These are phyloP conservation scores for Solanum sejunctum DNA, from an alignment of 257 asterid species.

Conservation along the genomic window DNA sequence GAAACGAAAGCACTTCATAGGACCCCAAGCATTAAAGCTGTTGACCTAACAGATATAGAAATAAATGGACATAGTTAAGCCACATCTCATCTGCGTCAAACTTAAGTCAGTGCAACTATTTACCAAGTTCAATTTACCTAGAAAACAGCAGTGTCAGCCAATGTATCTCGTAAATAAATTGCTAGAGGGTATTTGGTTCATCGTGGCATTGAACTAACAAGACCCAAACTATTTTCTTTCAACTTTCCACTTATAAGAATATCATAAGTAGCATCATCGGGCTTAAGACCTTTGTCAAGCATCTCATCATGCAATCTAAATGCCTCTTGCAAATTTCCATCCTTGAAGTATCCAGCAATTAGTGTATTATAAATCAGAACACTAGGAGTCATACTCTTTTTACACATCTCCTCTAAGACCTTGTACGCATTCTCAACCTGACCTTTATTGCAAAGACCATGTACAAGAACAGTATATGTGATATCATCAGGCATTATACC, in stretches of 20 bases:
- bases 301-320: slow-evolving; percentile 75
- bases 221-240: slow-evolving; percentile 4
- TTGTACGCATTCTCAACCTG: slow-evolving; percentile 52
- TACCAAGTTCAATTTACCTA: not conserved
- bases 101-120: not conserved
- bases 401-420: slow-evolving; percentile 50
- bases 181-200: not conserved
- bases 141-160: not conserved
- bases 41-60: not conserved
- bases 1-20: not conserved
- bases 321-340: slow-evolving; percentile 73
- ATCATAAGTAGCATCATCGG: slow-evolving; percentile 50
- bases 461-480: slow-evolving; percentile 52
- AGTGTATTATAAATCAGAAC: slow-evolving; percentile 47
- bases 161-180: not conserved
- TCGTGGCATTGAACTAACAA: slow-evolving; percentile 10
- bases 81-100: not conserved
- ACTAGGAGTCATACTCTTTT: slow-evolving; percentile 41
- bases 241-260: slow-evolving; percentile 42
- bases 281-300: slow-evolving; percentile 63
- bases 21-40: not conserved
- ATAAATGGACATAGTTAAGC: not conserved
- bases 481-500: slow-evolving; percentile 51
- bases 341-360: slow-evolving; percentile 58
- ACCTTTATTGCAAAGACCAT: slow-evolving; percentile 61